Conservation (phyloP, 1,284 basidiomycete species). For the Cryptococcus sp. region DNA sequence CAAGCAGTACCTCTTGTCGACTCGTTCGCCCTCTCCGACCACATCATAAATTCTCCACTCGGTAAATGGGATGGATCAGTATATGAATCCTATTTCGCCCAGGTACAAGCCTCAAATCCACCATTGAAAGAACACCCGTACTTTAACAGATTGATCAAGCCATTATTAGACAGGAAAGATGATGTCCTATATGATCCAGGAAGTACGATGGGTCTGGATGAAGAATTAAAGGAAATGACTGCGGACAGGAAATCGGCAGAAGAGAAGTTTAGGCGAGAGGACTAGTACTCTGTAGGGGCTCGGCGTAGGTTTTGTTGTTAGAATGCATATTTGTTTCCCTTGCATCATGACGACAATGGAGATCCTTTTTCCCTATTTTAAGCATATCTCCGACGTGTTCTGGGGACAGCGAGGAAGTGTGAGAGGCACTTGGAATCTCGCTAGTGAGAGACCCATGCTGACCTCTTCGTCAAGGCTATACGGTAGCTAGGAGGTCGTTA, state of each 20-base stretch:
- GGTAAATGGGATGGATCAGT: slow-evolving; percentile 52
- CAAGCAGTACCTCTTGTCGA: slow-evolving; percentile 51
- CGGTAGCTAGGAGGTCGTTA: no score
- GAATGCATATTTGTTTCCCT: no score
- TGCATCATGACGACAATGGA: no score
- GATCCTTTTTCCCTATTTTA: no score
- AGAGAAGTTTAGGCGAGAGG: not conserved
- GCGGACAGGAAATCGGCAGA: slow-evolving; percentile 18
- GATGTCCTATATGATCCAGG: slow-evolving; percentile 49
- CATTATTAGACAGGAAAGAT: slow-evolving; percentile 52
- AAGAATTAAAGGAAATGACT: slow-evolving; percentile 38
- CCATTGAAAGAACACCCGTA: slow-evolving; percentile 51
- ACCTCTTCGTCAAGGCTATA: no score
- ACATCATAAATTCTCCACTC: slow-evolving; percentile 58
- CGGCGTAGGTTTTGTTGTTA: no score
- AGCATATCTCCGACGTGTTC: no score
- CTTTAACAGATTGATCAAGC: slow-evolving; percentile 55
- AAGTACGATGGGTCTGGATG: slow-evolving; percentile 49
- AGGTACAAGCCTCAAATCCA: slow-evolving; percentile 47
- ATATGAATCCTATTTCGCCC: slow-evolving; percentile 53
- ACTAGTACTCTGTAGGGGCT: no score
- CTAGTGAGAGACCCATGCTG: no score
- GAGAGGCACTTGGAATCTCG: no score
- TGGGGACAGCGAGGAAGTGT: no score
- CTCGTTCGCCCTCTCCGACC: slow-evolving; percentile 54